These are phyloP conservation scores for Arthroderma sp. DNA, from an alignment of 2,329 filamentous ascomycete species.

Conservation along the genomic window DNA sequence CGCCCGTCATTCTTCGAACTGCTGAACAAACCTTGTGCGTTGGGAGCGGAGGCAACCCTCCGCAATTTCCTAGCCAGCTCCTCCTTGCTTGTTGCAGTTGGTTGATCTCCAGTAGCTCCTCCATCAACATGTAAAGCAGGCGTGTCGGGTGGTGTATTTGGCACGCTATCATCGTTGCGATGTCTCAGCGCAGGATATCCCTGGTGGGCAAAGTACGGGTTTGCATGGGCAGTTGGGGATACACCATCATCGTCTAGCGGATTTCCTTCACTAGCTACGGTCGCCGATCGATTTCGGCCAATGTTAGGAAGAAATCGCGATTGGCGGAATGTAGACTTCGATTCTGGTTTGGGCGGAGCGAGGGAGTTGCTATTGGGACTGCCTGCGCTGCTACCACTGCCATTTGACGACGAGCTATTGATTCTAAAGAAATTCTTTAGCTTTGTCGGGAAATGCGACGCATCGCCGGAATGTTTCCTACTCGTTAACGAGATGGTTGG, in stretches of 20 bases:
- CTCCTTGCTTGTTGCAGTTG: constrained; percentile 72
- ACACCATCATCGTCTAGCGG: constrained; percentile 77
- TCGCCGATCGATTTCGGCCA: constrained; percentile 75
- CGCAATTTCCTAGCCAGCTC: constrained; percentile 85
- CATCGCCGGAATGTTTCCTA: constrained; percentile 34
- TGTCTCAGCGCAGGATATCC: constrained; percentile 85
- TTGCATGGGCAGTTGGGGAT: constrained; percentile 85
- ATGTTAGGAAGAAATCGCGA: constrained; percentile 81
- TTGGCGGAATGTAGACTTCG: constrained; percentile 61
- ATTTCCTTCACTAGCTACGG: constrained; percentile 85
- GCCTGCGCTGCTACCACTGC: constrained; percentile 20
- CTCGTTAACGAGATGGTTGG: constrained; percentile 31
- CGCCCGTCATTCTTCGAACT: constrained; percentile 48
- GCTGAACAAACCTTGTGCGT: constrained; percentile 83
- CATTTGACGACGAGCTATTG: constrained; percentile 31
- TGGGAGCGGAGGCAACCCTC: constrained; percentile 89
- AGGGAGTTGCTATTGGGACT: constrained; percentile 30
- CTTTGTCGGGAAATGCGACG: constrained; percentile 46
- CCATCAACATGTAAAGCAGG: constrained; percentile 63
- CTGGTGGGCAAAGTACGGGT: constrained; percentile 95
- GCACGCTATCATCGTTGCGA: constrained; percentile 86
- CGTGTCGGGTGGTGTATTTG: constrained; percentile 83
- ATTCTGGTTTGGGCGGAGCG: constrained; percentile 42
- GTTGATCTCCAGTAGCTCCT: constrained; percentile 51
- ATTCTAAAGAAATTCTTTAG: constrained; percentile 60